phyloP scores from a whole-genome alignment of 768 basidiomycete genomes.

The Podaxis sp. region DNA sequence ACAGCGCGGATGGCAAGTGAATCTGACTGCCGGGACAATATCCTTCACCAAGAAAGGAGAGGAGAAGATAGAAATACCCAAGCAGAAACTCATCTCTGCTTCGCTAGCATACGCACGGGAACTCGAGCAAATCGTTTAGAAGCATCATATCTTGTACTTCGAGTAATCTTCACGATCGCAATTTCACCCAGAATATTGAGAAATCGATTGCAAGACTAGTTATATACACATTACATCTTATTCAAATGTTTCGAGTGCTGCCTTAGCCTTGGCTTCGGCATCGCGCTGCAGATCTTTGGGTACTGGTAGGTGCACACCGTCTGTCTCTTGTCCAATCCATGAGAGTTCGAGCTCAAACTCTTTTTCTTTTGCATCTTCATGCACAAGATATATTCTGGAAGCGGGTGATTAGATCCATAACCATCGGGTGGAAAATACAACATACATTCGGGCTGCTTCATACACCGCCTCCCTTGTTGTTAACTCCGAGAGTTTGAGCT shows the following conservation, averaged over 20 bases:
- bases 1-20: constrained; percentile 84
- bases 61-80: constrained; percentile 83
- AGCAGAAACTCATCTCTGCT: constrained; percentile 77
- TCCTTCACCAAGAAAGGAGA: constrained; percentile 80
- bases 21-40: constrained; percentile 67
- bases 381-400: constrained; percentile 90
- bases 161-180: constrained; percentile 18
- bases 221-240: constrained; percentile 25
- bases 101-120: constrained; percentile 82
- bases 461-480: constrained; percentile 82
- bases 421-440: constrained; percentile 12
- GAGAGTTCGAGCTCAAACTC: constrained; percentile 98
- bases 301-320: constrained; percentile 76
- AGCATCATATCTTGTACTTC: constrained; percentile 39
- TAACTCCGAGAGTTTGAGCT: constrained; percentile 83
- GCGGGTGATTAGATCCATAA: background rate
- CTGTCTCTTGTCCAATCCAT: constrained; percentile 89
- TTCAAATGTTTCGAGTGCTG: constrained; percentile 66
- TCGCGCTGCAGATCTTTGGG: constrained; percentile 83
- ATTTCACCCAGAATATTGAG: constrained; percentile 15
- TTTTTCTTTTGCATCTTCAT: constrained; percentile 98
- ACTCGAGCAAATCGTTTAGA: constrained; percentile 87
- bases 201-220: constrained; percentile 11
- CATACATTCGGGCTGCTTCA: constrained; percentile 95
- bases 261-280: constrained; percentile 87